Evolutionary conservation across 345 rosid genomes (phyloP).

Genomic region (Camelina hispida): DNA sequence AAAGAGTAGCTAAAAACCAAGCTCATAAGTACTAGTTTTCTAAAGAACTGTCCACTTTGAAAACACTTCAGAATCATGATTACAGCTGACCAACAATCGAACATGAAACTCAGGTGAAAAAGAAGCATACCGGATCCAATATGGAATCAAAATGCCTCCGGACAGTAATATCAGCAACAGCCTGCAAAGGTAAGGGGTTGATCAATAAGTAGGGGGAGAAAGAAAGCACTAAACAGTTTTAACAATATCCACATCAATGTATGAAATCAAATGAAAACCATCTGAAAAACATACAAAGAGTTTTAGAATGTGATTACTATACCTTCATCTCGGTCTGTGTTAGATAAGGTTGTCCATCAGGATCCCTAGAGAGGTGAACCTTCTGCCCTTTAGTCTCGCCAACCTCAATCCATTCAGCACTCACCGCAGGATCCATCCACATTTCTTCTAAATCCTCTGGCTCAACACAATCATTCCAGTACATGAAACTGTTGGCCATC

Average conservation of each 20-base stretch:
- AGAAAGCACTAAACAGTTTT: not conserved
- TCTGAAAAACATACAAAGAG: not conserved
- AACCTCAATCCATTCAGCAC: constrained; percentile 80
- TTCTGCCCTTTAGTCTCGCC: constrained; percentile 83
- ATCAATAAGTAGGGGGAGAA: not conserved
- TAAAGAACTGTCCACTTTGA: not conserved
- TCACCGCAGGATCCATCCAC: constrained; percentile 82
- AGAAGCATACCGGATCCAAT: constrained; percentile 67
- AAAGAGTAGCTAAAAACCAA: constrained; percentile 18
- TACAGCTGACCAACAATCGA: not conserved
- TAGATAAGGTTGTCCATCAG: constrained; percentile 87
- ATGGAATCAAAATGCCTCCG: constrained; percentile 65
- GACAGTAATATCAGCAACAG: constrained; percentile 79
- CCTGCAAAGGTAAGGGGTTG: constrained; percentile 56
- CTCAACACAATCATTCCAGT: constrained; percentile 86
- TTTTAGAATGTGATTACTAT: not conserved
- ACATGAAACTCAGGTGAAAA: constrained; percentile 20
- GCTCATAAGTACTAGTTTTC: constrained; percentile 28
- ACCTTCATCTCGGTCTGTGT: constrained; percentile 96
- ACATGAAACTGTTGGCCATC: constrained; percentile 77
- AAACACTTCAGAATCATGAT: not conserved
- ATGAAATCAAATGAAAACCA: constrained; percentile 5
- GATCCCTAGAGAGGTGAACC: constrained; percentile 92
- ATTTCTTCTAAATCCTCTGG: constrained; percentile 72
- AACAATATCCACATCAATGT: not conserved